Conservation (phyloP, 768 basidiomycete genomes). For the Lentinula guzmanii region DNA sequence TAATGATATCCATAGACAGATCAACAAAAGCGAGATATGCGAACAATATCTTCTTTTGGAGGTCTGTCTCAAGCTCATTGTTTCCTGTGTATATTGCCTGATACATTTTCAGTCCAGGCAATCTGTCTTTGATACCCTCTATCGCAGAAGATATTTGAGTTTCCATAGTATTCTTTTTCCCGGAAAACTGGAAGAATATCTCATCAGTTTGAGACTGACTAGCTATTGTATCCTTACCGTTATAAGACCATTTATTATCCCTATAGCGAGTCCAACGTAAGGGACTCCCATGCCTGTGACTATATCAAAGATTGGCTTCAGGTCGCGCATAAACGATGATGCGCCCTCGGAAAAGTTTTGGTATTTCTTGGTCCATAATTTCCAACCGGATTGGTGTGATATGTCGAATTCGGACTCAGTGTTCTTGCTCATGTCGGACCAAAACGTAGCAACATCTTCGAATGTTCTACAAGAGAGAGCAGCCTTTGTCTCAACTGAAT, state of each 20-base stretch:
- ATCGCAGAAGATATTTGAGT: not conserved
- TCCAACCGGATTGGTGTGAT: not conserved
- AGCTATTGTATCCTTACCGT: not conserved
- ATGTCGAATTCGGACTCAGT: not conserved
- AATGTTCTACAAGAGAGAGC: not conserved
- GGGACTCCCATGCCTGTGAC: not conserved
- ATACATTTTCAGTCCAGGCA: not conserved
- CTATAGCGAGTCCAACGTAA: not conserved
- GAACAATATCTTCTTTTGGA: not conserved
- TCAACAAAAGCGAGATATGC: not conserved
- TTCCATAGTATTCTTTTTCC: not conserved
- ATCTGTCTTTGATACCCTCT: not conserved
- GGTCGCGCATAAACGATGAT: not conserved
- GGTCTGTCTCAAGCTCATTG: not conserved
- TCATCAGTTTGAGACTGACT: no score
- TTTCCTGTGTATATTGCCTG: not conserved
- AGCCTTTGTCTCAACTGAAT: not conserved
- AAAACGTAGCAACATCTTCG: not conserved
- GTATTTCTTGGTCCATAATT: not conserved
- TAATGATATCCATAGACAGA: not conserved
- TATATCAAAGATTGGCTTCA: not conserved
- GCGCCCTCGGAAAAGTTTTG: not conserved
- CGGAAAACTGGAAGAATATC: not conserved
- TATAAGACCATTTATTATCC: not conserved
- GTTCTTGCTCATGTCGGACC: not conserved